Evolutionary conservation across 768 basidiomycete genomes (phyloP), one percentile per base, ranked within the genome.

Genomic region (Aureoboletus auriporus): DNA sequence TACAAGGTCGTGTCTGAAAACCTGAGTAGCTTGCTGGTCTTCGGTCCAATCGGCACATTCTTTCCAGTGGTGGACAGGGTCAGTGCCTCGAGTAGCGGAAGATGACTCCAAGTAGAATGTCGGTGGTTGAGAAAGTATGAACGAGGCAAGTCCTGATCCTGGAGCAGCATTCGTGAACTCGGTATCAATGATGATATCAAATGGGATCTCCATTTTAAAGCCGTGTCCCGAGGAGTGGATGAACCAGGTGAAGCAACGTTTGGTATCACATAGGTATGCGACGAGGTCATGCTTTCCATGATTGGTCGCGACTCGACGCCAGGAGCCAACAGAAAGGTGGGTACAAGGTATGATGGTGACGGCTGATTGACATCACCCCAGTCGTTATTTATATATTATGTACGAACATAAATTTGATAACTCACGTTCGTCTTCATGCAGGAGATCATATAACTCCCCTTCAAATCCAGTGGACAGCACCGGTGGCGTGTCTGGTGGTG

Each of bases 191-290:
- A 91, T 82, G 50, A 66, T 74, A 47, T 79, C 73, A 66, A 86
- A 89, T 5, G 86, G 79, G 14, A 91, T 75, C 52, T 88, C 86
- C 85, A 92, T 92, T 66, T 91, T 91, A 75, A 90, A 91, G 16
- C 85, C 79, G 53, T 76, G 77, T 17, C 85, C 86, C 1, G 69
- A 74, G 6, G 84, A 84, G 36, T 82, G 79, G 47, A 92, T 83
- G 64, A 84, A 92, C 90, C 90, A 92, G 5, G 78, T 79, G 27
- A 92, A 69, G 58, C 77, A 82, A 36, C 76, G 80, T 56, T 79
- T 84, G 36, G 63, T 52, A 20, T 89, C 84, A 63, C 78, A 89
- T 11, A 86, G 71, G 64, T 90, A 92, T 2, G 86, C 85, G 30
- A 91, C 73, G 8, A 92, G 73, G 64, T 89, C 87, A 53, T 83